These are phyloP conservation scores for Nannochloropsis salina DNA, from an alignment of 108 stramenopile species.

Conservation along the genomic window DNA sequence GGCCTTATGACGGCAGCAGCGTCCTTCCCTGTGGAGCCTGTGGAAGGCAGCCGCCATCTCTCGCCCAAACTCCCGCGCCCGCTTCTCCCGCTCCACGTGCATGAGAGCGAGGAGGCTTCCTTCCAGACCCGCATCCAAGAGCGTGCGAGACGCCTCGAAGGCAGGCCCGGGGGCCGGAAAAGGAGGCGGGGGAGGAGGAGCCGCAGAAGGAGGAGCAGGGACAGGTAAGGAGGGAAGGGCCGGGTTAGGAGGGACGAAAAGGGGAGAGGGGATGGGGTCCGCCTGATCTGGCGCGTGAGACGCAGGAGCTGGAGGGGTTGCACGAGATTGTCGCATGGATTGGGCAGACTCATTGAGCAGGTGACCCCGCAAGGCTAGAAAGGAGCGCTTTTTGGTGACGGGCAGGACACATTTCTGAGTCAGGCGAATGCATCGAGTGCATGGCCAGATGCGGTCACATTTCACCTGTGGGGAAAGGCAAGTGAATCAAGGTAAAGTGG, in stretches of 20 bases:
- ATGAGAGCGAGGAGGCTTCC: not conserved
- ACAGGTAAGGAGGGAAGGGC: not conserved
- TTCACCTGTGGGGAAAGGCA: not conserved
- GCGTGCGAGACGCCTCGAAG: not conserved
- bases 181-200: not conserved
- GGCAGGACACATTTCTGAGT: constrained; percentile 10
- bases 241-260: not conserved
- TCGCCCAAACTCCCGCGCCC: not conserved
- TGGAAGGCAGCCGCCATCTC: not conserved
- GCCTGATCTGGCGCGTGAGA: not conserved
- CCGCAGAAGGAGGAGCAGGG: not conserved
- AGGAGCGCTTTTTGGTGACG: not conserved
- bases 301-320: not conserved
- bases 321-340: not conserved
- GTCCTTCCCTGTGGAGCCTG: not conserved
- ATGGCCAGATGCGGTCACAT: not conserved
- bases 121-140: not conserved
- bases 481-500: not conserved
- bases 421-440: not conserved
- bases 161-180: not conserved
- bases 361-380: not conserved
- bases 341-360: not conserved
- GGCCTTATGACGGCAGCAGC: not conserved
- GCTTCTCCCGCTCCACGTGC: not conserved
- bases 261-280: not conserved